Conservation (phyloP, 257 asterid species). For the Petrea volubilis region DNA sequence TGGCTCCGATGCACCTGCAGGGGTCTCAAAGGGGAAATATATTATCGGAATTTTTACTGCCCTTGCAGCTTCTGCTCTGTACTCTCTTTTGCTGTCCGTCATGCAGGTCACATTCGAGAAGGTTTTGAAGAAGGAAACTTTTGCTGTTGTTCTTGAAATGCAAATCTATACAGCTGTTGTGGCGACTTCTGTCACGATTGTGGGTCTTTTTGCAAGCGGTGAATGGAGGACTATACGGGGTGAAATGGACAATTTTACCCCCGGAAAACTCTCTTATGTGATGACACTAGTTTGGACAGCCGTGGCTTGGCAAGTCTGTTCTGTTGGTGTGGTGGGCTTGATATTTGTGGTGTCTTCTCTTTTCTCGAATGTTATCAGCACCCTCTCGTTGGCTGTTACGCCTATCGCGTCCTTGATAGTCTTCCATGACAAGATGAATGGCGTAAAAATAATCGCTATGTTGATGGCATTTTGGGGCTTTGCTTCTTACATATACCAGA, state of each 20-base stretch:
- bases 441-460: conserved; percentile 74
- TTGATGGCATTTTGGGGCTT: conserved; percentile 84
- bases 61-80: conserved; percentile 71
- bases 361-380: conserved; percentile 86
- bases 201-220: conserved; percentile 84
- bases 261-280: conserved; percentile 65
- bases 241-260: conserved; percentile 56
- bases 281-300: conserved; percentile 86
- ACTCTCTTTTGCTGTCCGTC: conserved; percentile 76
- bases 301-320: conserved; percentile 79
- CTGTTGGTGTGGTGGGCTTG: conserved; percentile 88
- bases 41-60: conserved; percentile 65
- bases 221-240: conserved; percentile 68
- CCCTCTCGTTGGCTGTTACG: conserved; percentile 84
- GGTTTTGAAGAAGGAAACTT: conserved; percentile 81
- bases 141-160: conserved; percentile 84
- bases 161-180: conserved; percentile 68
- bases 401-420: conserved; percentile 70
- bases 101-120: conserved; percentile 91
- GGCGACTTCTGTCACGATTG: conserved; percentile 54
- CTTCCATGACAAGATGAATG: conserved; percentile 76
- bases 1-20: conserved; percentile 59
- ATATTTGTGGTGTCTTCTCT: conserved; percentile 81
- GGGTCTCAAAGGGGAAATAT: conserved; percentile 56
- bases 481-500: conserved; percentile 77